Evolutionary conservation across 2,329 filamentous ascomycete species (phyloP).

Genomic region (Sporothrix pallida): DNA sequence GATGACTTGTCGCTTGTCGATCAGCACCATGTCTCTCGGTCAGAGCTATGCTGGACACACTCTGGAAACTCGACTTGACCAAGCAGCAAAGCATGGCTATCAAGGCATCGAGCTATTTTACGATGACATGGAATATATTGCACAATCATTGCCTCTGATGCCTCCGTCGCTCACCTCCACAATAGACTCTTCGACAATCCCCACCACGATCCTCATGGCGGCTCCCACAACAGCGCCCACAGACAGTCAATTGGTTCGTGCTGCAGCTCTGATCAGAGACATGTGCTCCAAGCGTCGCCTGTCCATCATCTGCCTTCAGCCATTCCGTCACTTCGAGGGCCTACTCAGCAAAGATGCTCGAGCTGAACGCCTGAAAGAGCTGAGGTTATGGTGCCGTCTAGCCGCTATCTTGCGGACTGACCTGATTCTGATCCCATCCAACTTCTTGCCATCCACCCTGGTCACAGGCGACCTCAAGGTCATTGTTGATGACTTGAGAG

Average conservation of each 20-base stretch:
- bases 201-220: background rate
- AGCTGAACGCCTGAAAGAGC: slow-evolving; percentile 56
- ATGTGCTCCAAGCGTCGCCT: slow-evolving; percentile 55
- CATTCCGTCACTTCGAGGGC: slow-evolving; percentile 69
- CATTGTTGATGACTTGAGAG: slow-evolving; percentile 59
- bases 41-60: slow-evolving; percentile 35
- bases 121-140: slow-evolving; percentile 63
- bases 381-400: slow-evolving; percentile 64
- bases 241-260: slow-evolving; percentile 44
- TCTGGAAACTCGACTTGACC: slow-evolving; percentile 33
- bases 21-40: slow-evolving; percentile 38
- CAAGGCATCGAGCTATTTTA: slow-evolving; percentile 67
- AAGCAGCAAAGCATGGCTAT: slow-evolving; percentile 47
- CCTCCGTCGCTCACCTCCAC: background rate
- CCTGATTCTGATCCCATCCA: slow-evolving; percentile 67
- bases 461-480: slow-evolving; percentile 49
- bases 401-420: slow-evolving; percentile 62
- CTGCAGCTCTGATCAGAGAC: slow-evolving; percentile 53
- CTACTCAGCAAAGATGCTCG: slow-evolving; percentile 58
- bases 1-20: slow-evolving; percentile 29
- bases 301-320: slow-evolving; percentile 61
- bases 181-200: background rate
- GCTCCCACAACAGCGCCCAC: background rate
- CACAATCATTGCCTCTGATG: slow-evolving; percentile 42
- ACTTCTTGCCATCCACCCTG: slow-evolving; percentile 54